Base-by-base conservation (phyloP, 345 rosid genomes). In the Carallia pectinifolia region DNA sequence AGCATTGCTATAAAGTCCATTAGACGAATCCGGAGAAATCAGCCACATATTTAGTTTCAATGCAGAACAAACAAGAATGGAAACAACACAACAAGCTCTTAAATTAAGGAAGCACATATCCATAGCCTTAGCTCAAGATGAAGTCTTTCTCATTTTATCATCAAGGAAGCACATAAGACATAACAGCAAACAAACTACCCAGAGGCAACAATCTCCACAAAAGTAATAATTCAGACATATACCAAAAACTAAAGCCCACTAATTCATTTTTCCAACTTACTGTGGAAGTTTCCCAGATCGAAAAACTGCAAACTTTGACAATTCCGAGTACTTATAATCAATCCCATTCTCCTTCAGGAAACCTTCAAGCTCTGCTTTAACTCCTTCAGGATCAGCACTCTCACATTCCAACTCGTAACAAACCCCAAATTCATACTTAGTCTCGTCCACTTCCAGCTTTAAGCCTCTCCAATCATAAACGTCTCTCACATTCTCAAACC, bases 341-440 rank as follows among this genome's bases (percentile, higher is more conserved):
- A 91, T 79, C 58, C 79, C 81, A 79, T 89, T 90, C 60, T 73
- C 82, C 19, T 80, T 83, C 71, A 90, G 79, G 64, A 90, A 82
- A 64, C 71, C 88, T 68, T 85, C 93, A 19, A 94, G 87, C 82
- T 82, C 64, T 27, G 37, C 80, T 86, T 88, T 91, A 29, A 76
- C 90, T 10, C 76, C 63, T 65, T 91, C 96, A 6, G 97, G 97
- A 71, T 90, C 88, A 50, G 38, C 84, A 27, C 74, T 88, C 80
- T 94, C 97, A 65, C 98, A 94, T 69, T 91, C 97, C 19, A 94
- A 70, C 83, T 91, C 97, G 56, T 83, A 94, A 53, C 83, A 85
- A 2, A 64, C 83, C 50, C 97, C 97, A 69, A 94, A 91, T 17
- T 68, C 85, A 69, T 77, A 91, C 70, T 72, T 85, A 2, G 96